Base-by-base conservation (phyloP, 225 moss, liverwort and hornwort species). In the Neckera pumila region DNA sequence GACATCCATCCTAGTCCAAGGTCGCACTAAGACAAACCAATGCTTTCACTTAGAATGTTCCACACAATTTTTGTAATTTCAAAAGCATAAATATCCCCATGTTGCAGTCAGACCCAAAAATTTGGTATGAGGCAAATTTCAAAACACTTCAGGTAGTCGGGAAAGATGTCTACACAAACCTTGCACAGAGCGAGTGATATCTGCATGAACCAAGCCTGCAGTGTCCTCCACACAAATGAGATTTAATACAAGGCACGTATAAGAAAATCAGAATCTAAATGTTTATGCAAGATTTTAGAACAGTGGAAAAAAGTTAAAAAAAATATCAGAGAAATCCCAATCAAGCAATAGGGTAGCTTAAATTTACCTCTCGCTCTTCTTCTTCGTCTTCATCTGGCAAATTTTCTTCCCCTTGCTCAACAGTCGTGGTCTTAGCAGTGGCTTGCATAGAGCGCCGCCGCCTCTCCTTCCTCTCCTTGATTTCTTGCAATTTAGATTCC, bases 361-460 rank as follows among this genome's bases (percentile, higher is more conserved):
- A 64, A 63, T 83, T 81, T 76, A 93, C 98, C 94, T 99, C 97
- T 92, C 97, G 91, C 81, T 96, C 97, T 90, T 94, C 93, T 94
- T 97, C 99, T 45, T 99, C 96, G 77, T 97, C 99, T 84, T 95
- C 97, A 89, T 99, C 97, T 81, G 94, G 92, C 82, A 93, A 84
- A 86, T 96, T 94, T 83, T 94, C 96, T 85, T 97, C 99, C 51
- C 95, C 97, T 90, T 95, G 94, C 89, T 95, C 96, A 89, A 93
- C 87, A 89, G 85, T 90, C 62, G 93, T 92, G 58, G 94, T 91
- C 92, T 96, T 97, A 42, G 94, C 96, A 93, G 96, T 90, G 76
- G 99, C 99, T 90, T 97, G 96, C 90, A 92, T 93, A 84, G 99
- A 99, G 56, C 97, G 99, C 72, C 95, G 93, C 90, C 97, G 92